phyloP scores from a whole-genome alignment of 306 rosid genomes.

The Hippophae gyantsensis region DNA sequence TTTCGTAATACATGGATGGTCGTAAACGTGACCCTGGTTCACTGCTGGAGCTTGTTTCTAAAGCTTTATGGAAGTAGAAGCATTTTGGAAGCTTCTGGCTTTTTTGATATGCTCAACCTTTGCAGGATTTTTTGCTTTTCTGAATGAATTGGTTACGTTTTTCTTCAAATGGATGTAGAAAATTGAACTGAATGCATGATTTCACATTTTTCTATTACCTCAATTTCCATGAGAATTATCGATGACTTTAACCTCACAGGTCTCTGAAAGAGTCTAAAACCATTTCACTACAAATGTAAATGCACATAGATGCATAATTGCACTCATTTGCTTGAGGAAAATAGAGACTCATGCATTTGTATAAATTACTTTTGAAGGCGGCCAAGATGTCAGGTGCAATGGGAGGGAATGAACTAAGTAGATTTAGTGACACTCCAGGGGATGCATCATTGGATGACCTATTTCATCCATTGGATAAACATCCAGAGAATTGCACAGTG shows the following conservation, averaged over 20 bases:
- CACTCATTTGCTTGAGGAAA: background rate
- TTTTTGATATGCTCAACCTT: no score
- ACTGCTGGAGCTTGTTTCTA: no score
- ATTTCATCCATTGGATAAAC: slow-evolving; percentile 73
- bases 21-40: no score
- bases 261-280: slow-evolving; percentile 11
- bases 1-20: no score
- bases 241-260: background rate
- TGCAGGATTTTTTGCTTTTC: no score
- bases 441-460: slow-evolving; percentile 94
- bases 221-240: background rate
- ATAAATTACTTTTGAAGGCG: slow-evolving; percentile 47
- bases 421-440: slow-evolving; percentile 96
- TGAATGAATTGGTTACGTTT: no score
- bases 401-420: slow-evolving; percentile 82
- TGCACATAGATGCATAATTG: no score
- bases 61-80: no score
- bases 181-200: background rate
- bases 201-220: background rate
- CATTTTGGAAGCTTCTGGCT: no score
- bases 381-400: slow-evolving; percentile 42
- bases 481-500: slow-evolving; percentile 43
- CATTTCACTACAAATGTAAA: background rate
- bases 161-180: background rate
- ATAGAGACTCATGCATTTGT: slow-evolving; percentile 19